Evolutionary conservation across 306 rosid genomes (phyloP).

Genomic region (Echinosophora koreensis): DNA sequence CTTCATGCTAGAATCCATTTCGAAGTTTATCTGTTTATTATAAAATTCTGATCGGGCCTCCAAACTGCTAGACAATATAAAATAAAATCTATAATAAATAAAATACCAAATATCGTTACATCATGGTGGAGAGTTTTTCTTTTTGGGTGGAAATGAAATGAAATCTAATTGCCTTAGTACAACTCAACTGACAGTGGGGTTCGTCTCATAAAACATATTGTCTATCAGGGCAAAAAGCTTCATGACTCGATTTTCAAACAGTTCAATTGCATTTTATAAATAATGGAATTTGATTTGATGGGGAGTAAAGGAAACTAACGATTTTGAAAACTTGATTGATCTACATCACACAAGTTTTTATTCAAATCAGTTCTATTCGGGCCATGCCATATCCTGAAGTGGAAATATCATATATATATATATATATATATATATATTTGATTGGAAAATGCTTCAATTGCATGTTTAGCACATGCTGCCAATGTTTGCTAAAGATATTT

Average conservation of each 20-base stretch:
- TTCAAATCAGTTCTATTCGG: not conserved
- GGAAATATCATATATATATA: no score
- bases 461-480: not conserved
- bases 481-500: not conserved
- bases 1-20: no score
- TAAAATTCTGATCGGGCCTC: not conserved
- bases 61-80: not conserved
- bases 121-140: not conserved
- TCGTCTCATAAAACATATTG: not conserved
- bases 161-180: not conserved
- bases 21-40: no score
- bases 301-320: not conserved
- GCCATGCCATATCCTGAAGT: not conserved
- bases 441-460: constrained; percentile 7
- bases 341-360: not conserved
- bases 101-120: not conserved
- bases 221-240: not conserved
- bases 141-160: not conserved
- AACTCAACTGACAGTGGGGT: constrained; percentile 10
- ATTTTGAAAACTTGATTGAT: not conserved
- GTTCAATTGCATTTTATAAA: not conserved
- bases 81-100: not conserved
- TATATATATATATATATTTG: no score
- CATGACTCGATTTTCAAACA: not conserved
- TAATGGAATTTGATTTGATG: not conserved